These are phyloP conservation scores for Marsdenia floribunda DNA, from an alignment of 257 asterid genomes.

Conservation along the genomic window DNA sequence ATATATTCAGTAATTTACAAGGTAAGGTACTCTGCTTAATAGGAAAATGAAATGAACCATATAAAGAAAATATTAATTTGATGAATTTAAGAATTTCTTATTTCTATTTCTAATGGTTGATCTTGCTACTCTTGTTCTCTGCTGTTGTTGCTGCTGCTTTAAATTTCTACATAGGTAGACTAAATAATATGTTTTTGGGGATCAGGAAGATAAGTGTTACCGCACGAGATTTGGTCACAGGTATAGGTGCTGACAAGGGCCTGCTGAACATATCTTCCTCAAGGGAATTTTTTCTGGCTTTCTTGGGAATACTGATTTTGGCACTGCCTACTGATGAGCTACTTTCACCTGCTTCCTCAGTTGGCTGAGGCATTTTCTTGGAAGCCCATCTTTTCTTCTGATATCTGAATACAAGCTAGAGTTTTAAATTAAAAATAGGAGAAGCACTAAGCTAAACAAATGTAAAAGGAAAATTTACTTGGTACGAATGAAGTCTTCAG, in stretches of 20 bases:
- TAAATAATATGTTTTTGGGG: no score
- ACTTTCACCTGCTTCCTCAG: constrained; percentile 20
- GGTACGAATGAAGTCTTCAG: constrained; percentile 52
- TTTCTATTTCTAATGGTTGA: no score
- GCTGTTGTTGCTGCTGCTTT: no score
- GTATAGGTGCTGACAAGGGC: constrained; percentile 29
- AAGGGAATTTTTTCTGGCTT: constrained; percentile 82
- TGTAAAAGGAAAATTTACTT: constrained; percentile 42
- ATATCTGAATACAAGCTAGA: constrained; percentile 41
- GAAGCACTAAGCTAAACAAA: not conserved
- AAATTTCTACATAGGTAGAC: no score
- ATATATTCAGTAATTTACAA: no score
- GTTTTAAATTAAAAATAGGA: not conserved
- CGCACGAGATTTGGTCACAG: constrained; percentile 52
- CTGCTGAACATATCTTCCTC: constrained; percentile 62
- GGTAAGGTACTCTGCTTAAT: no score
- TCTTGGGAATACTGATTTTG: constrained; percentile 59
- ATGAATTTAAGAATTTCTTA: no score
- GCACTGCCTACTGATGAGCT: constrained; percentile 17
- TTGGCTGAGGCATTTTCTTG: constrained; percentile 34
- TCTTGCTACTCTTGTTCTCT: no score
- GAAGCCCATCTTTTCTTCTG: constrained; percentile 73
- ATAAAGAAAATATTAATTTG: no score
- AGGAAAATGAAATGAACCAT: no score
- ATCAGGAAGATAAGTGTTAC: constrained; percentile 28